Base-by-base conservation (phyloP, 495 filamentous ascomycete species). In the Daldinia decipiens region DNA sequence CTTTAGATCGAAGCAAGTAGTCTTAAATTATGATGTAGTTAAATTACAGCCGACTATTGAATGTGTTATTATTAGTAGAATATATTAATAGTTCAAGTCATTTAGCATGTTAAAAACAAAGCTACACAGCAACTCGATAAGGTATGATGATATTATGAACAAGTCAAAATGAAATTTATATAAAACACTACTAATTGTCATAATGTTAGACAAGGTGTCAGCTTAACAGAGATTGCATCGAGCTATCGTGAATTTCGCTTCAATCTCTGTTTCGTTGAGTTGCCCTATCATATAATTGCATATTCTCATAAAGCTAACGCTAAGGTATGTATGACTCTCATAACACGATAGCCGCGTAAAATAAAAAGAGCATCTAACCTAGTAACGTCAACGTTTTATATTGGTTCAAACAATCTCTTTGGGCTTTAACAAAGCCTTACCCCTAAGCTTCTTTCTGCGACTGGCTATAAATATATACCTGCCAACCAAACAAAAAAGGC, bases 281-380 rank as follows among this genome's bases (percentile, higher is more conserved):
- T 47, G 3, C 9, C 43, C 4, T 47, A 24, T 47, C 43, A 47
- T 47, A 24, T 47, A 47, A 24, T 11, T 24, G 43, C 17, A 47
- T 47, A 47, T 47, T 47, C 43, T 47, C 17, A 4, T 47, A 47
- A 47, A 21, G 43, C 43, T 47, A 47, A 47, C 43, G 43, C 43
- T 47, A 47, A 47, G 43, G 43, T 9, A 47, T 47, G 43, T 9
- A 47, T 47, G 43, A 47, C 17, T 47, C 3, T 24, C 19, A 24
- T 24, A 4, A 17, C 43, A 47, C 21, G 43, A 47, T 47, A 47
- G 43, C 43, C 43, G 43, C 43, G 43, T 47, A 21, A 47, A 47
- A 47, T 21, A 11, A 4, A 47, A 47, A 47, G 43, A 47, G 17
- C 9, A 47, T 24, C 5, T 47, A 4, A 9, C 13, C 5, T 47